These are phyloP conservation scores for Nigrospora oryzae DNA, from an alignment of 2,329 filamentous ascomycete species.

Conservation along the genomic window DNA sequence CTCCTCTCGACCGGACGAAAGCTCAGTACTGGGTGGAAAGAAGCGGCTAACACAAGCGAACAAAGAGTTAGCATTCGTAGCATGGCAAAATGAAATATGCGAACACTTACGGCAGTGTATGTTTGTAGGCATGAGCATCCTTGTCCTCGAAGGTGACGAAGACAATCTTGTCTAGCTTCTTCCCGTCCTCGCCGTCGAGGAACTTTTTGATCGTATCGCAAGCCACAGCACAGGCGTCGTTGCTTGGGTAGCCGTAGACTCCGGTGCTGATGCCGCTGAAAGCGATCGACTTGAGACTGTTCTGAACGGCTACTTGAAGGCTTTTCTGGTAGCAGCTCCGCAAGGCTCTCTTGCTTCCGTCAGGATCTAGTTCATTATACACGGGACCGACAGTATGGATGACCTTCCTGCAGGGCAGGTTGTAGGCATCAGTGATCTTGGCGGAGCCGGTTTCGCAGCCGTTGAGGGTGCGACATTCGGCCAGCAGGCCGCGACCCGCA, in stretches of 20 bases:
- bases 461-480: slow-evolving; percentile 62
- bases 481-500: slow-evolving; percentile 60
- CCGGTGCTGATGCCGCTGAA: slow-evolving; percentile 85
- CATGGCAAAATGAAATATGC: neutral
- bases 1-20: slow-evolving; percentile 4
- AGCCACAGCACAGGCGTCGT: slow-evolving; percentile 64
- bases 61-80: neutral
- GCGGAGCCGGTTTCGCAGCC: slow-evolving; percentile 72
- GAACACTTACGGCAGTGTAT: slow-evolving; percentile 62
- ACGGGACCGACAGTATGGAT: slow-evolving; percentile 90
- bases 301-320: slow-evolving; percentile 62
- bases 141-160: slow-evolving; percentile 80
- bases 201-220: slow-evolving; percentile 49
- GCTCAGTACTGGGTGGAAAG: slow-evolving; percentile 13
- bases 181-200: slow-evolving; percentile 34
- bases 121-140: slow-evolving; percentile 66
- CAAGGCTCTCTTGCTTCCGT: slow-evolving; percentile 39
- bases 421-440: slow-evolving; percentile 74
- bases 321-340: slow-evolving; percentile 60
- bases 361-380: slow-evolving; percentile 40
- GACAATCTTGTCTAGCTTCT: slow-evolving; percentile 61
- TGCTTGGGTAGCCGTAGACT: slow-evolving; percentile 77
- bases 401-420: slow-evolving; percentile 67
- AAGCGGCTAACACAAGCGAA: slow-evolving; percentile 8
- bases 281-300: slow-evolving; percentile 62